A percentile compares a stretch with the other conserved stretches of the same genome.
Conservation (phyloP, 441 rosid species). For the Geranium incanum region DNA sequence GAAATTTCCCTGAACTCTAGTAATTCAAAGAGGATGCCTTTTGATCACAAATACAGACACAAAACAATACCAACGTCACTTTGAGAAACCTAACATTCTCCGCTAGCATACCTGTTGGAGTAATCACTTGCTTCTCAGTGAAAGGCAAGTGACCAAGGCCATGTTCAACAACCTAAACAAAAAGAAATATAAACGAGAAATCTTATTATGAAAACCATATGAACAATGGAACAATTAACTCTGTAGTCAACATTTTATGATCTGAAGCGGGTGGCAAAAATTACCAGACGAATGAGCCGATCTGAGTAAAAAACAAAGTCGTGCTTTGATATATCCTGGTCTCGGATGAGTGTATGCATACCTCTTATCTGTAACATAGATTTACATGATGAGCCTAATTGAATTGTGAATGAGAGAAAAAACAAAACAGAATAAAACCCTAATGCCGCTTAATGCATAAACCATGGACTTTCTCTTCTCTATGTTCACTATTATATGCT, state of each 20-base stretch:
- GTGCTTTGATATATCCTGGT: constrained; percentile 83
- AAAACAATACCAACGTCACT: constrained; percentile 61
- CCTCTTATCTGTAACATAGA: constrained; percentile 71
- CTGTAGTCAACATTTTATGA: constrained; percentile 4
- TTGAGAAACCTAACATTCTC: constrained; percentile 66
- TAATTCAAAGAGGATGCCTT: neutral
- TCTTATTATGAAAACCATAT: constrained; percentile 11
- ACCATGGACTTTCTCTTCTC: neutral
- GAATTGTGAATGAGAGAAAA: neutral
- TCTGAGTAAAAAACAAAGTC: constrained; percentile 97
- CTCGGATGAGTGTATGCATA: constrained; percentile 96
- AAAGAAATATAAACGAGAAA: constrained; percentile 17
- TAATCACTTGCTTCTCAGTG: constrained; percentile 87
- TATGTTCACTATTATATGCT: neutral
- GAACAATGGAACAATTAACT: neutral
- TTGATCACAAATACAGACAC: neutral
- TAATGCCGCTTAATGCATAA: neutral
- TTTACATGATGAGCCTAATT: constrained; percentile 20
- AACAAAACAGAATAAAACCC: neutral
- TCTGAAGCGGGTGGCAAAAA: constrained; percentile 17
- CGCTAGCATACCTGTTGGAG: constrained; percentile 4
- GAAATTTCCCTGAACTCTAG: neutral
- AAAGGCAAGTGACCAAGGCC: constrained; percentile 96
- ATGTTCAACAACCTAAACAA: constrained; percentile 85
- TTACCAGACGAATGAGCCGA: constrained; percentile 87